A percentile compares a stretch with the other conserved stretches of the same genome.
These are phyloP conservation scores for Clonostachys rhizophaga DNA, from an alignment of 2,329 filamentous ascomycete species.

Conservation along the genomic window DNA sequence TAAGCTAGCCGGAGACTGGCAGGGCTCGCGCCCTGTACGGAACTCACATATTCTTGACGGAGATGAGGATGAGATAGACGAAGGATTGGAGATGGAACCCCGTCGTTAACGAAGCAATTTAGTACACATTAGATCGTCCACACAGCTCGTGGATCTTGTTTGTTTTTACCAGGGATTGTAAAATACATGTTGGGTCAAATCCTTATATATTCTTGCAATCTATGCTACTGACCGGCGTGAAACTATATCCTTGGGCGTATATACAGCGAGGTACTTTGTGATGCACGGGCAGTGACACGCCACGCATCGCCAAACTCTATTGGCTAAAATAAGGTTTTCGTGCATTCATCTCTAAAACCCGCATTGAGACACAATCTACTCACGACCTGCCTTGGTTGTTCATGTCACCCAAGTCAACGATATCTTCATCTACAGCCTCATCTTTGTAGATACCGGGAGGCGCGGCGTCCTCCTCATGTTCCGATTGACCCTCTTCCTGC, in stretches of 20 bases:
- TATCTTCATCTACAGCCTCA: conserved; percentile 22
- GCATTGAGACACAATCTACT: background rate
- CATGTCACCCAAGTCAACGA: conserved; percentile 23
- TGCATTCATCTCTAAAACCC: too few relatives aligned
- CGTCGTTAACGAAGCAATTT: conserved; percentile 8
- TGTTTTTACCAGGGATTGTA: too few relatives aligned
- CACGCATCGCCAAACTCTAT: too few relatives aligned
- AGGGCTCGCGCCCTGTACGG: conserved; percentile 5
- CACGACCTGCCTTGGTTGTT: conserved; percentile 2
- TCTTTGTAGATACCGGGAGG: conserved; percentile 11
- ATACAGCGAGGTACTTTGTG: too few relatives aligned
- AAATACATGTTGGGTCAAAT: too few relatives aligned
- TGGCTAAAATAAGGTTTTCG: too few relatives aligned
- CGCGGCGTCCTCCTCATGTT: conserved; percentile 21
- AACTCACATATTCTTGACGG: conserved; percentile 27
- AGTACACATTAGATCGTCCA: conserved; percentile 2
- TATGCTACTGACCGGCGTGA: too few relatives aligned
- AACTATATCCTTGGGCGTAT: too few relatives aligned
- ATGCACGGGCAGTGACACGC: too few relatives aligned
- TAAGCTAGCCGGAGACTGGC: conserved; percentile 31
- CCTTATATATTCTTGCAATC: too few relatives aligned
- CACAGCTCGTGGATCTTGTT: too few relatives aligned
- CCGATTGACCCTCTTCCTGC: conserved; percentile 5
- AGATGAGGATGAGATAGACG: conserved; percentile 32
- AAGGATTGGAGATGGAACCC: conserved; percentile 37